Evolutionary conservation across 805 yeast species (phyloP), one percentile per base, ranked within the genome.

Genomic region (Spencermartinsiella europaea): DNA sequence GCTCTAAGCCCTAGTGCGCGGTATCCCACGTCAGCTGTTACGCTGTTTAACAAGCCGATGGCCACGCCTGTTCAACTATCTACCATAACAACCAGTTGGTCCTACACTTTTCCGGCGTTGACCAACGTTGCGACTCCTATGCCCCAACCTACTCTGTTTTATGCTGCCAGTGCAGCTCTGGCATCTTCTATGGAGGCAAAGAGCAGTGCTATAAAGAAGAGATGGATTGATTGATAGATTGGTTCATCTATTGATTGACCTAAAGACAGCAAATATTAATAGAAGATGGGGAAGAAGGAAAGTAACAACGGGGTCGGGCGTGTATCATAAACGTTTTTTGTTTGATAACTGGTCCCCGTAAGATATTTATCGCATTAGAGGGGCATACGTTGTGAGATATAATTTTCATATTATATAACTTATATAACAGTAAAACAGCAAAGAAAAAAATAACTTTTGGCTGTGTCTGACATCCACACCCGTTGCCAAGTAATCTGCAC

Each of bases 21-120:
- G 53, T 81, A 66, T 62, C 80, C 91, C 15, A 77, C 95, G 0
- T 77, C 87, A 45, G 71, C 85, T 0, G 85, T 77, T 45, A 75
- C 85, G 0, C 77, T 76, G 56, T 88, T 72, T 66, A 56, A 77
- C 10, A 67, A 85, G 0, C 35, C 65, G 22, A 58, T 67, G 15
- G 56, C 66, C 1, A 63, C 76, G n/a, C 79, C 85, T 3, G 58
- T 58, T 40, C 62, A 59, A 14, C 38, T 63, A 2, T 78, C 96
- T 1, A 91, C 98, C 1, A 55, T 77, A 25, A 91, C 97, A 0
- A 89, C 90, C 7, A 89, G 90, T 36, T 86, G 96, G 89, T 72
- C 81, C 8, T 85, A 87, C 60, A 72, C 85, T 0, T 73, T 79
- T 51, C 70, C 77, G 12, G 80, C 88, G 16, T 71, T 69, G 40